These are phyloP conservation scores for Thalassiosira hispida DNA, from an alignment of 352 stramenopile genomes.

Conservation along the genomic window DNA sequence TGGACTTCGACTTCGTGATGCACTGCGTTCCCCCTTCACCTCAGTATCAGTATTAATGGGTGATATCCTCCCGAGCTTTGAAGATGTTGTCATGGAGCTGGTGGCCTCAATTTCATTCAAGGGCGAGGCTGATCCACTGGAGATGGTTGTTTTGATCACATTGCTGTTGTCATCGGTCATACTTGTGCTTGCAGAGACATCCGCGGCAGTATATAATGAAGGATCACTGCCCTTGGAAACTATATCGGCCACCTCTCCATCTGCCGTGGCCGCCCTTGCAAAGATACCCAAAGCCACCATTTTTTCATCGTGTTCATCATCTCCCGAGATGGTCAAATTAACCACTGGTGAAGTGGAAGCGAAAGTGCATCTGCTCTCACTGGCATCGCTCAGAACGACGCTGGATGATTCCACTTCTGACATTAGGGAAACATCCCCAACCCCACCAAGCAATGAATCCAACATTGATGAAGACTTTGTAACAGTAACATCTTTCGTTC, in stretches of 20 bases:
- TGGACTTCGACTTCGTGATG: background rate
- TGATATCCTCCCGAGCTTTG: background rate
- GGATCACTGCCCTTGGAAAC: too few species aligned
- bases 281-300: background rate
- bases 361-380: slow-evolving; percentile 8
- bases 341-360: slow-evolving; percentile 8
- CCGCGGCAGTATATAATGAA: background rate
- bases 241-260: background rate
- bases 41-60: background rate
- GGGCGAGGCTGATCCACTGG: background rate
- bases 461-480: background rate
- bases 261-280: background rate
- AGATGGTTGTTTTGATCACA: background rate
- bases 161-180: background rate
- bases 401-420: background rate
- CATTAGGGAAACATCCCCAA: background rate
- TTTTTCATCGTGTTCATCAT: background rate
- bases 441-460: background rate
- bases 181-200: background rate
- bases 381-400: slow-evolving; percentile 5
- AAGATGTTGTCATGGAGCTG: background rate
- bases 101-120: background rate
- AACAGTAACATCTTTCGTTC: too few species aligned
- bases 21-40: background rate
- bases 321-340: background rate